Conservation (phyloP, 495 filamentous ascomycete genomes). For the Aspergillus panamensis region DNA sequence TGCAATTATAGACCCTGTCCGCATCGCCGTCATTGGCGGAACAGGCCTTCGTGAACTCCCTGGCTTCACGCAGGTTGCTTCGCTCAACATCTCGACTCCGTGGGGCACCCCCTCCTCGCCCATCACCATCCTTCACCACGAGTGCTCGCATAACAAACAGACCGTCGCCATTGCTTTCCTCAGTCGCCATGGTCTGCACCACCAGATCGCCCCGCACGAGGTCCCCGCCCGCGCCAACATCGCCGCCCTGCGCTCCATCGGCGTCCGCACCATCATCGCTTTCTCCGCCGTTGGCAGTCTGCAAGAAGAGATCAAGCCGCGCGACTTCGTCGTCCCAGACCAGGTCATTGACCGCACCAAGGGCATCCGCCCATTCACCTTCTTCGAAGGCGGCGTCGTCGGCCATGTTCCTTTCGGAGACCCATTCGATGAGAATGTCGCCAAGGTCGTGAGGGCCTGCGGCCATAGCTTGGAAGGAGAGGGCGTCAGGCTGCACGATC, state of each 20-base stretch:
- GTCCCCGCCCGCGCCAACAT: conserved; percentile 91
- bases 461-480: conserved; percentile 75
- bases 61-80: conserved; percentile 77
- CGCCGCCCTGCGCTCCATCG: conserved; percentile 82
- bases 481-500: conserved; percentile 70
- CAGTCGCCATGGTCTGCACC: conserved; percentile 83
- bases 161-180: conserved; percentile 84
- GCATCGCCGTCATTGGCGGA: conserved; percentile 94
- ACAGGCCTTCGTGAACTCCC: conserved; percentile 76
- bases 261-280: conserved; percentile 84
- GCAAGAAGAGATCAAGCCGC: conserved; percentile 84
- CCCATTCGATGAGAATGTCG: conserved; percentile 80
- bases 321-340: conserved; percentile 94
- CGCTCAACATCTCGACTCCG: conserved; percentile 69
- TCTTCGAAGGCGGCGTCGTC: conserved; percentile 91
- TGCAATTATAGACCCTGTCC: conserved; percentile 60
- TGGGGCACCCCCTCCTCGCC: conserved; percentile 91
- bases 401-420: conserved; percentile 95
- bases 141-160: conserved; percentile 52
- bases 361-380: conserved; percentile 87
- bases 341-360: conserved; percentile 98
- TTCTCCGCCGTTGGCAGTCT: conserved; percentile 95
- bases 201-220: conserved; percentile 89
- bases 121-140: conserved; percentile 83
- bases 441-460: conserved; percentile 64